These are phyloP conservation scores for Oryza brachyantha DNA, from an alignment of 176 grass and related monocot genomes.

Conservation along the genomic window DNA sequence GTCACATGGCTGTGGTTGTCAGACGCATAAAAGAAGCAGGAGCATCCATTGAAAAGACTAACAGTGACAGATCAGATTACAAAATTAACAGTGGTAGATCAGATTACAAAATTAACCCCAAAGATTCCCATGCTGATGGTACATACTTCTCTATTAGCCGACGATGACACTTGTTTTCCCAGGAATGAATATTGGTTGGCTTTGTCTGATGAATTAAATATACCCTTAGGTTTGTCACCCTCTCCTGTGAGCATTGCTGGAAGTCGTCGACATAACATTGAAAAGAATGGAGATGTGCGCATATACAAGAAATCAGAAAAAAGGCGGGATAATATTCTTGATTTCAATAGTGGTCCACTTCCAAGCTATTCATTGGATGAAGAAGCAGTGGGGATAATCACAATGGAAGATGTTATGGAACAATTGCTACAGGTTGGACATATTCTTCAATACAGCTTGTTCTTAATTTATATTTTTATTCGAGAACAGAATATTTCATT, in stretches of 20 bases:
- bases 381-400: slow-evolving; percentile 96
- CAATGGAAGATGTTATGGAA: slow-evolving; percentile 99
- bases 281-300: slow-evolving; percentile 56
- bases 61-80: slow-evolving; percentile 40
- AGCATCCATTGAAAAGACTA: slow-evolving; percentile 49
- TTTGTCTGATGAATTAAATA: slow-evolving; percentile 46
- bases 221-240: slow-evolving; percentile 54
- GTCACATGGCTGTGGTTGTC: slow-evolving; percentile 96
- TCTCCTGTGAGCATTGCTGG: slow-evolving; percentile 29
- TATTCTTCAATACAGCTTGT: slow-evolving; percentile 2
- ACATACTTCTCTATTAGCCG: slow-evolving; percentile 30
- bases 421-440: slow-evolving; percentile 76
- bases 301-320: slow-evolving; percentile 63
- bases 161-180: slow-evolving; percentile 21
- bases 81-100: slow-evolving; percentile 44
- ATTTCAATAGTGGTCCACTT: slow-evolving; percentile 78
- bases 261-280: slow-evolving; percentile 55
- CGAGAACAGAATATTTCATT: not conserved
- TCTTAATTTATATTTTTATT: not conserved
- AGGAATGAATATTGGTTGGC: slow-evolving; percentile 19
- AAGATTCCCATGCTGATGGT: slow-evolving; percentile 49
- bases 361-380: slow-evolving; percentile 83
- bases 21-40: slow-evolving; percentile 60
- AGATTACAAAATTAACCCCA: slow-evolving; percentile 58
- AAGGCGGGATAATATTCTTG: slow-evolving; percentile 82